Base-by-base conservation (phyloP, 177 flowering plant species). In the Tripterygium wilfordii region DNA sequence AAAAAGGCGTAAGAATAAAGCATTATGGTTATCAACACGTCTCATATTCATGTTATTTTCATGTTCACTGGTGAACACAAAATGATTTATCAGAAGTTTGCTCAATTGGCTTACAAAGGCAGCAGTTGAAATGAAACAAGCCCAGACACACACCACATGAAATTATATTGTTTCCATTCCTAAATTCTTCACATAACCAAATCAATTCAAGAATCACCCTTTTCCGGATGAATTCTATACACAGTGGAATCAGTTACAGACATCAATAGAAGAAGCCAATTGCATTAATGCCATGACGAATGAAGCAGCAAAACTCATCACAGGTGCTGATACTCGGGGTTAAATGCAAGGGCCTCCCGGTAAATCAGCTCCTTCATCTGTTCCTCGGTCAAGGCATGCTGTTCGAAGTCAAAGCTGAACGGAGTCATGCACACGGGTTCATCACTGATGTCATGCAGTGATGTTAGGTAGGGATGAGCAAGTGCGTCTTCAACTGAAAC, bases 351-450 rank as follows among this genome's bases (percentile, higher is more conserved):
- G 27, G 91, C 87, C 68, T 92, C 99, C 30, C 78, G 68, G 63
- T 84, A 89, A 22, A 92, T 89, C 21, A 92, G 76, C 61, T 92
- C 99, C 76, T 76, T 92, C 96, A 92, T 92, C 61, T 89, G 98
- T 46, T 86, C 98, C 64, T 92, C 97, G 0, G 82, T 60, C 58
- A 89, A 57, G 10, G 96, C 96, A 48, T 82, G 89, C 61, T 92
- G 91, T 75, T 92, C 97, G 48, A 92, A 92, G 71, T 92, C 99
- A 25, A 92, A 92, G 74, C 60, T 86, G 69, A 92, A 89, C 25
- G 97, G 97, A 29, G 79, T 79, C 67, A 36, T 56, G 76, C 99
- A 92, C 30, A 71, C 64, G 5, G 98, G 98, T 70, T 91, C 98
- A 35, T 91, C 98, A 40, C 96, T 88, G 27, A 80, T 76, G 77